Percentiles rank a stretch among this genome's conserved stretches.
Conservation (phyloP, 2,329 filamentous ascomycete species). For the Metarhizium robertsii region DNA sequence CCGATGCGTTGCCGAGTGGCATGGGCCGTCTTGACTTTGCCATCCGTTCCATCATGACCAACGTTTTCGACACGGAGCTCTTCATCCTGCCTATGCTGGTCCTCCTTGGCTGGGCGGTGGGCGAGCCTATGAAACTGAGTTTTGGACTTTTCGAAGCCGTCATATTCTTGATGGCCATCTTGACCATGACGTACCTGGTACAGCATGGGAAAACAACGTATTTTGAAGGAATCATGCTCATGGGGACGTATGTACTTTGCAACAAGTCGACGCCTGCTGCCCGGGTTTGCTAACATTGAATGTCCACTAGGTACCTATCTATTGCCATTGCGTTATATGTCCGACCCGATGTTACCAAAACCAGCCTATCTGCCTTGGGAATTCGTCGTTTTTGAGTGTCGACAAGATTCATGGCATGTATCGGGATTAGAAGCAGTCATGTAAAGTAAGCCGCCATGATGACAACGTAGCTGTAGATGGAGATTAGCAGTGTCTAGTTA, state of each 20-base stretch:
- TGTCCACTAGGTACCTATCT: constrained; percentile 7
- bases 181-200: constrained; percentile 10
- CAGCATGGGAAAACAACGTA: constrained; percentile 11
- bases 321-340: constrained; percentile 9
- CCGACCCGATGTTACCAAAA: constrained; percentile 5
- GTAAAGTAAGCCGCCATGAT: constrained; percentile 4
- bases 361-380: background rate
- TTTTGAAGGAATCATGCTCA: constrained; percentile 11
- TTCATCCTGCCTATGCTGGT: constrained; percentile 6
- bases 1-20: background rate
- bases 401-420: background rate
- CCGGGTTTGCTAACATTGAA: background rate
- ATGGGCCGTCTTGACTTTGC: constrained; percentile 6
- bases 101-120: constrained; percentile 2
- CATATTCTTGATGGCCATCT: constrained; percentile 8
- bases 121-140: constrained; percentile 8
- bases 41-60: constrained; percentile 6
- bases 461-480: background rate
- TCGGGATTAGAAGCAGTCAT: background rate
- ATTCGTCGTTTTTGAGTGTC: background rate
- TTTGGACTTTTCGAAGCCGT: constrained; percentile 10
- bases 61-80: constrained; percentile 4
- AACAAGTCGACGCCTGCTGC: background rate
- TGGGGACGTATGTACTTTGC: constrained; percentile 9
- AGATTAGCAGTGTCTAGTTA: background rate